phyloP scores from a whole-genome alignment of 148 eudicot genomes.

The Vaccinium macrocarpon region DNA sequence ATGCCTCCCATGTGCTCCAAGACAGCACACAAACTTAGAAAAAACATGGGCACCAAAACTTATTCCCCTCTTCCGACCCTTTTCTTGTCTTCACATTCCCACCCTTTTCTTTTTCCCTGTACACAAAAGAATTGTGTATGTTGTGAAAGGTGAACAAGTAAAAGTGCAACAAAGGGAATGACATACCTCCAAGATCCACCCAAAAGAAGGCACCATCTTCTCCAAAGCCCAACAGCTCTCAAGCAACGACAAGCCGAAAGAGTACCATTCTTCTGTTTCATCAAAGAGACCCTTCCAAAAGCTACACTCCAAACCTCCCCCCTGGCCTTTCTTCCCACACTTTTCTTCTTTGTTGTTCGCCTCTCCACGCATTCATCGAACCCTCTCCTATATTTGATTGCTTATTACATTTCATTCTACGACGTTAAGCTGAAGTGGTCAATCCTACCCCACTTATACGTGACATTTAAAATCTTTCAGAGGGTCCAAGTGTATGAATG shows the following conservation, averaged over 20 bases:
- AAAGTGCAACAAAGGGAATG: neutral
- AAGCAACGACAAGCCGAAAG: neutral
- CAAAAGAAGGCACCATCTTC: slow-evolving; percentile 18
- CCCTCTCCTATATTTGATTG: slow-evolving; percentile 6
- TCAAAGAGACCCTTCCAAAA: slow-evolving; percentile 19
- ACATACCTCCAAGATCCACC: slow-evolving; percentile 4
- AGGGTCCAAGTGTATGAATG: neutral
- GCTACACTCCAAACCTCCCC: slow-evolving; percentile 14
- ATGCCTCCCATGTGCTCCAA: neutral
- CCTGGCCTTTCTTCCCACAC: slow-evolving; percentile 7
- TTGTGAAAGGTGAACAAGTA: neutral
- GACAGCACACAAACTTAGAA: neutral
- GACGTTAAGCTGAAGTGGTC: slow-evolving; percentile 2
- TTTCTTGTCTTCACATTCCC: slow-evolving; percentile 1
- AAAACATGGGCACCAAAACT: neutral
- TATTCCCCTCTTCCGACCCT: neutral
- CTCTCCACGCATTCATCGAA: slow-evolving; percentile 4
- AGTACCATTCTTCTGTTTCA: slow-evolving; percentile 6
- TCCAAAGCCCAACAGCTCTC: slow-evolving; percentile 13
- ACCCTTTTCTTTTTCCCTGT: neutral
- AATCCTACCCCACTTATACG: neutral
- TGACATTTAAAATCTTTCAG: neutral
- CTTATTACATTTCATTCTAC: slow-evolving; percentile 7
- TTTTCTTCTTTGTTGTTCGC: slow-evolving; percentile 4
- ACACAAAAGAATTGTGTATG: neutral